Base-by-base conservation (phyloP, 805 yeast genomes). In the Ogataea allantospora region DNA sequence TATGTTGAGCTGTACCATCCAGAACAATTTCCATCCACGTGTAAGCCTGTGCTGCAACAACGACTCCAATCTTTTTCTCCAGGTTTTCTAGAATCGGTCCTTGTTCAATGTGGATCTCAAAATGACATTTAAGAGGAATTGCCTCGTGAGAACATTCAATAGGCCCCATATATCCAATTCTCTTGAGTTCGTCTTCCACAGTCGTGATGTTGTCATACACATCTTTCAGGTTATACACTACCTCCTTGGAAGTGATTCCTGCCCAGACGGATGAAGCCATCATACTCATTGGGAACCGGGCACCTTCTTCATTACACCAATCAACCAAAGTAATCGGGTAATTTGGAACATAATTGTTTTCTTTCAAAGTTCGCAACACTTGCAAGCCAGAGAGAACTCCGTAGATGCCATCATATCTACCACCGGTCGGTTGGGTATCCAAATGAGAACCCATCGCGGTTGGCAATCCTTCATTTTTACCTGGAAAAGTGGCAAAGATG, bases 221-320 rank as follows among this genome's bases (percentile, higher is more conserved):
- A 4, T 82, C 78, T 46, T 70, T 58, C 49, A 78, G 60, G 3
- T 60, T 54, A 46, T 80, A 77, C 5, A 77, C 72, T 4, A 68
- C 69, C 37, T 80, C 73, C 38, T 69, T 60, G 1, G 66, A 48
- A 24, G 67, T 54, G 18, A 62, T 57, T 9, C 74, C 83, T 3
- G 85, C 76, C 84, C 84, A 82, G 2, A 80, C 85, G 10, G 80
- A 70, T 4, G 83, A 75, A 2, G 83, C 73, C 74, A 81, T 79
- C 57, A 78, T 70, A 29, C 81, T 69, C 60, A 74, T 66, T n/a
- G 88, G 85, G 52, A 80, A 82, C 34, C 89, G 61, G 0, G 88
- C 88, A 40, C 89, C 89, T 62, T 82, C 89, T 54, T 82, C 89
- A 52, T 82, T 82, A 57, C 80, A 78, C 89, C 89, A 82, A 51